Evolutionary conservation across 2,329 filamentous ascomycete species (phyloP).

Genomic region (Trichoderma brevicompactum): DNA sequence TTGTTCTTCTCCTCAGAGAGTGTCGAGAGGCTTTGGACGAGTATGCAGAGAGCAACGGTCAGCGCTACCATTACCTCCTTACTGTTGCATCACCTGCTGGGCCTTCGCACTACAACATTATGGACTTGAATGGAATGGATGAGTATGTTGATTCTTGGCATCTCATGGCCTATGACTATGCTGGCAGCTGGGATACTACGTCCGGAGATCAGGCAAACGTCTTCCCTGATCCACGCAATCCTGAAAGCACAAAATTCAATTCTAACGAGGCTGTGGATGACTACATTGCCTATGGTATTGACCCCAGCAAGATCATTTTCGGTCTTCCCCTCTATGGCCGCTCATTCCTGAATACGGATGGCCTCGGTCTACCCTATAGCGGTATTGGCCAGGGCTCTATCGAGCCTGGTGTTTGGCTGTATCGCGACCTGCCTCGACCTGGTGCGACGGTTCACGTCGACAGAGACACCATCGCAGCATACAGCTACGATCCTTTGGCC

Average conservation of each 20-base stretch:
- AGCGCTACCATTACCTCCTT: conserved; percentile 54
- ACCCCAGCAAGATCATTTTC: conserved; percentile 68
- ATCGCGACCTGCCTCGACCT: conserved; percentile 68
- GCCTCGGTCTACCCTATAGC: conserved; percentile 65
- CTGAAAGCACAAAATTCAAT: conserved; percentile 67
- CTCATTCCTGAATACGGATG: conserved; percentile 70
- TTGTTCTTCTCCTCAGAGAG: conserved; percentile 49
- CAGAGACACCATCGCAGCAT: conserved; percentile 64
- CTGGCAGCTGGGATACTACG: conserved; percentile 66
- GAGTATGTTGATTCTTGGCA: conserved; percentile 62
- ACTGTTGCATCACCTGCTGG: conserved; percentile 57
- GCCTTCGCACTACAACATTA: conserved; percentile 51
- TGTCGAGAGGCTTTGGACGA: conserved; percentile 51
- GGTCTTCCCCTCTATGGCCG: conserved; percentile 82
- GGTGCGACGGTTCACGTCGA: conserved; percentile 64
- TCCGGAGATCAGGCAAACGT: conserved; percentile 74
- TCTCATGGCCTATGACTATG: conserved; percentile 72
- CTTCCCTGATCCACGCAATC: conserved; percentile 56
- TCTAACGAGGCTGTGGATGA: conserved; percentile 66
- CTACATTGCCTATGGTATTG: conserved; percentile 58
- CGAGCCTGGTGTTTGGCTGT: conserved; percentile 72
- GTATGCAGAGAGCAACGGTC: conserved; percentile 46
- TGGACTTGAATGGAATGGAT: conserved; percentile 61
- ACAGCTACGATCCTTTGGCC: conserved; percentile 65
- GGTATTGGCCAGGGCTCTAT: conserved; percentile 64